Evolutionary conservation across 257 asterid species (phyloP).

Genomic region (Forsythia suspensa): DNA sequence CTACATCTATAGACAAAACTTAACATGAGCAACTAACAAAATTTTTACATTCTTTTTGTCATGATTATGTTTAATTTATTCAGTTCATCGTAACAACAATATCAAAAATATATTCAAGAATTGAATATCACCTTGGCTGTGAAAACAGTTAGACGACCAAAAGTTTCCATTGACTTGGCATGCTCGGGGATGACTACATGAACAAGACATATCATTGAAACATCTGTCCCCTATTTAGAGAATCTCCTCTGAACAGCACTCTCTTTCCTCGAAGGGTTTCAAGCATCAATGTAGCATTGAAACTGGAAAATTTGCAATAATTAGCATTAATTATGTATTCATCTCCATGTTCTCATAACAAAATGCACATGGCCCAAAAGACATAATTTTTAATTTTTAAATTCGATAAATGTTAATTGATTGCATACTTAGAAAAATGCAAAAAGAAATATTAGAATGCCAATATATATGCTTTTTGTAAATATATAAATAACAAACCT

Average conservation of each 20-base stretch:
- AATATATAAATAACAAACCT: conserved; percentile 39
- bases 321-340: too few relatives aligned
- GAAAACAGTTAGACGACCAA: conserved; percentile 33
- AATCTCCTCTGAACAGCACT: conserved; percentile 51
- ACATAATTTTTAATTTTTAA: too few relatives aligned
- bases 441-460: too few relatives aligned
- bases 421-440: too few relatives aligned
- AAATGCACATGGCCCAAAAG: neutral
- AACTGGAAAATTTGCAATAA: conserved; percentile 16
- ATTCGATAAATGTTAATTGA: neutral
- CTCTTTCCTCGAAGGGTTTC: conserved; percentile 31
- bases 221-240: conserved; percentile 45
- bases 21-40: too few relatives aligned
- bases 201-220: conserved; percentile 48
- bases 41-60: too few relatives aligned
- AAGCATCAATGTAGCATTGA: neutral
- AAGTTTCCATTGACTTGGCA: conserved; percentile 44
- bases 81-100: too few relatives aligned
- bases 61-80: too few relatives aligned
- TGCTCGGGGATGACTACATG: conserved; percentile 32
- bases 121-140: conserved; percentile 44
- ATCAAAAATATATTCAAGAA: too few relatives aligned
- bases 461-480: neutral
- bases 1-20: too few relatives aligned
- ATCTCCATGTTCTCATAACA: neutral